Evolutionary conservation across 2,329 filamentous ascomycete genomes (phyloP), one percentile per base, ranked within the genome.

Genomic region (Epichloe bromicola): DNA sequence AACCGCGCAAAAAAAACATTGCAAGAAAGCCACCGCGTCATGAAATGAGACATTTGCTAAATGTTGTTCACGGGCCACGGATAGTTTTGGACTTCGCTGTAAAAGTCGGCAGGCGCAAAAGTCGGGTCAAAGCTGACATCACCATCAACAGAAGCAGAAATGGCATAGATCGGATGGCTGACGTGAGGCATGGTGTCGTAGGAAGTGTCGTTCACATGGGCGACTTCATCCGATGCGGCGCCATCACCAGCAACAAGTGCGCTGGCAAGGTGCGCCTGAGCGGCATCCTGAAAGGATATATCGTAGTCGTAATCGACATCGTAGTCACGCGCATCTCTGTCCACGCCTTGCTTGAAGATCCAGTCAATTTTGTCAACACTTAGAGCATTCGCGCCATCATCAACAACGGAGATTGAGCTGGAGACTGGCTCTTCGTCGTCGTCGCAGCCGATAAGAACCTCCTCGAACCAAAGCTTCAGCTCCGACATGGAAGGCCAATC

Each of bases 391-490:
- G 62, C 58, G 4, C 64, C 62, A 5, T 65, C 65, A 4, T 57
- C 59, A 20, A 60, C 61, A 20, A 60, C 61, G 7, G 67, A 7
- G 10, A 14, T 11, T 17, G 37, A n/a, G 23, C 34, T 20, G 10
- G n/a, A n/a, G 14, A 15, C 11, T n/a, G 46, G 4, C 38, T 17
- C 23, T 12, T 65, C 67, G 15, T 66, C 65, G n/a, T 70, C 67
- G 20, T 67, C 68, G 39, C 67, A 64, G 53, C 63, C 60, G 53
- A 74, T 74, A 38, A 64, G 65, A 11, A 51, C 36, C 20, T 48
- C 74, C 17, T 70, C 66, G 69, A 83, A 78, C 80, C 79, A 84
- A 50, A 70, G 67, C 67, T 79, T 79, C 55, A 82, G 66, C 51
- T 78, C 73, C 17, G 61, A 58, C 78, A 82, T 80, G 5, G 72